phyloP scores from a whole-genome alignment of 768 basidiomycete species.

The Suillus alpinus region DNA sequence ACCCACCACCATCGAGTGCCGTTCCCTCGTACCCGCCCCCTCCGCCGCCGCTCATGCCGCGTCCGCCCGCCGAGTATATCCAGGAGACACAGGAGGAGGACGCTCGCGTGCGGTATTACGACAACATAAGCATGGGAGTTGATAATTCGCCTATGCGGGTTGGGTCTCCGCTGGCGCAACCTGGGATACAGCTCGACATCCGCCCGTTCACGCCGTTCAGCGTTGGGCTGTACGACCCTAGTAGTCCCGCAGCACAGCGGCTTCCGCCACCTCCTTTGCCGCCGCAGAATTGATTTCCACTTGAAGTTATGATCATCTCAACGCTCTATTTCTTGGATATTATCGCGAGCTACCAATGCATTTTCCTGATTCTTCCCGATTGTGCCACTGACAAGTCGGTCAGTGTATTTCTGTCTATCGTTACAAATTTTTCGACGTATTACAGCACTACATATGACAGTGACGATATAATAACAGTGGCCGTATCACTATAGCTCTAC shows the following conservation, averaged over 20 bases:
- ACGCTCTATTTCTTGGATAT: neutral
- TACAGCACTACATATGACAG: constrained; percentile 6
- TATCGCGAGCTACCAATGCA: neutral
- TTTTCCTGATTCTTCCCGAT: neutral
- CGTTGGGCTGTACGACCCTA: constrained; percentile 28
- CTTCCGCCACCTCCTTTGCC: constrained; percentile 13
- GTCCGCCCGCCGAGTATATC: constrained; percentile 78
- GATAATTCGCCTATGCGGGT: constrained; percentile 20
- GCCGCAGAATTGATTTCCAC: neutral
- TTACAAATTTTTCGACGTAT: constrained; percentile 2
- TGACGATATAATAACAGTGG: constrained; percentile 1
- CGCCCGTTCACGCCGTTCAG: constrained; percentile 50
- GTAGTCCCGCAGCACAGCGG: constrained; percentile 5
- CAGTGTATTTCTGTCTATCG: neutral
- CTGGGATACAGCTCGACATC: constrained; percentile 30
- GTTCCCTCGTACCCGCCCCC: constrained; percentile 26
- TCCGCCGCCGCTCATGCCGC: constrained; percentile 73
- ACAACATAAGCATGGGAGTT: constrained; percentile 25
- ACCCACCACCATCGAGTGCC: constrained; percentile 5
- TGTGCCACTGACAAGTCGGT: neutral
- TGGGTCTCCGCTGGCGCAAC: constrained; percentile 13
- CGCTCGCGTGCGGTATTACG: constrained; percentile 45
- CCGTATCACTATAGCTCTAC: neutral
- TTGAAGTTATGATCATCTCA: neutral
- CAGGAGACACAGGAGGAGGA: constrained; percentile 80